These are phyloP conservation scores for Ogataea nonfermentans DNA, from an alignment of 805 yeast genomes.

Conservation along the genomic window DNA sequence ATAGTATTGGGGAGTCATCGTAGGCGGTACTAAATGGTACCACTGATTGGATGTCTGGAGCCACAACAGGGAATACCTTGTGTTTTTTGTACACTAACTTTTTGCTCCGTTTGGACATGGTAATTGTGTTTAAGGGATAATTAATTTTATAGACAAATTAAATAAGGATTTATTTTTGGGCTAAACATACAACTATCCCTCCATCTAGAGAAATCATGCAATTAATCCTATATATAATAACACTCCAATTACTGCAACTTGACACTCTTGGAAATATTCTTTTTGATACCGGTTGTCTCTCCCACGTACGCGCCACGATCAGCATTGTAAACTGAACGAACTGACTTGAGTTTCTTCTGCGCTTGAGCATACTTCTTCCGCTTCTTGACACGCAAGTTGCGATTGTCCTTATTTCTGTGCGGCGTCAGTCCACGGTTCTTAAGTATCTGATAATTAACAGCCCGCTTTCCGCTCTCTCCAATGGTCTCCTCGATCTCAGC, in stretches of 20 bases:
- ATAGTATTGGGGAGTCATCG: neutral
- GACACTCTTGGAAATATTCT: slow-evolving; percentile 85
- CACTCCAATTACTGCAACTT: slow-evolving; percentile 49
- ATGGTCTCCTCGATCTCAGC: slow-evolving; percentile 65
- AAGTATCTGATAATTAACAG: slow-evolving; percentile 88
- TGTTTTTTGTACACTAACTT: neutral
- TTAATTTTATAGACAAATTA: neutral
- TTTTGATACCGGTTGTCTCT: slow-evolving; percentile 96
- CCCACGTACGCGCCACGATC: slow-evolving; percentile 84
- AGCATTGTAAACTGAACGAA: slow-evolving; percentile 81
- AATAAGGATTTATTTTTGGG: neutral
- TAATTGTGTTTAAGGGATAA: neutral
- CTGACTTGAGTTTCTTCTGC: slow-evolving; percentile 86
- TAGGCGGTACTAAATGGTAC: slow-evolving; percentile 4
- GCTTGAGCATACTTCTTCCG: slow-evolving; percentile 95
- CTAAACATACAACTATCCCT: too few relatives aligned
- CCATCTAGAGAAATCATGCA: neutral
- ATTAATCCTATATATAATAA: neutral
- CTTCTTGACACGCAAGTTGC: slow-evolving; percentile 97
- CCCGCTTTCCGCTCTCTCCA: slow-evolving; percentile 87
- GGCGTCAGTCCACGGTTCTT: slow-evolving; percentile 97
- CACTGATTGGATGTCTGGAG: slow-evolving; percentile 4
- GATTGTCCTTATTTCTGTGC: slow-evolving; percentile 85
- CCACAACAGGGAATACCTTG: slow-evolving; percentile 1
- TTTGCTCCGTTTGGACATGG: neutral